A percentile compares a stretch with the other conserved stretches of the same genome.
Conservation (phyloP, 2,329 filamentous ascomycete species). For the Epichloe scottii region DNA sequence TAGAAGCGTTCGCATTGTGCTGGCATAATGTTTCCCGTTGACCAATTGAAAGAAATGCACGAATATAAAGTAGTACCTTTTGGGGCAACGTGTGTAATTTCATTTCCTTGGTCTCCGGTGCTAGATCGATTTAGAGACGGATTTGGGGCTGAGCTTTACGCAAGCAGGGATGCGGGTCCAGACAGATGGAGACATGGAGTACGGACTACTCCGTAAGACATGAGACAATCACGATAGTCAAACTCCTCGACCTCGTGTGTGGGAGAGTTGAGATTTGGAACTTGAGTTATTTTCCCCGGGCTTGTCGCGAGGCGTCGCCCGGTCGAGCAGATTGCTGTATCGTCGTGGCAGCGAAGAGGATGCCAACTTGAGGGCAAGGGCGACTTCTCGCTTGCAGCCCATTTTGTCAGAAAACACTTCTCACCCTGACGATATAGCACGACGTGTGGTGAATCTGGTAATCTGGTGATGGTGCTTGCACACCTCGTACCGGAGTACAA, state of each 20-base stretch:
- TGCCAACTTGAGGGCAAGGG: background rate
- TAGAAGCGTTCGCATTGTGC: too few species aligned
- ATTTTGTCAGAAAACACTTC: too few species aligned
- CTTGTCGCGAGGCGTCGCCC: too few species aligned
- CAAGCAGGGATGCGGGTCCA: background rate
- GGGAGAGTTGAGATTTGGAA: background rate
- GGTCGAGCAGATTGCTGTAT: too few species aligned
- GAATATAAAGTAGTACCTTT: too few species aligned
- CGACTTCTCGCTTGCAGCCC: too few species aligned
- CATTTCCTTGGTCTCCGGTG: background rate
- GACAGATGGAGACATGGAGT: background rate
- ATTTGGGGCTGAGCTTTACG: background rate
- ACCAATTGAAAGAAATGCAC: too few species aligned
- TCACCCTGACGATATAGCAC: too few species aligned
- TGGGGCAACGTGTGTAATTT: background rate
- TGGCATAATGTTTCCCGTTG: too few species aligned
- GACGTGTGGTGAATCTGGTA: too few species aligned
- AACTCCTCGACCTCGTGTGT: background rate
- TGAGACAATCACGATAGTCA: background rate
- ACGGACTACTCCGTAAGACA: too few species aligned
- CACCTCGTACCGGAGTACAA: background rate
- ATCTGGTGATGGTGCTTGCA: background rate
- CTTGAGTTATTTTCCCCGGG: background rate
- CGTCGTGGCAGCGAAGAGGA: background rate
- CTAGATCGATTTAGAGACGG: background rate